These are phyloP conservation scores for Dipteronia sinensis DNA, from an alignment of 345 rosid genomes.

Conservation along the genomic window DNA sequence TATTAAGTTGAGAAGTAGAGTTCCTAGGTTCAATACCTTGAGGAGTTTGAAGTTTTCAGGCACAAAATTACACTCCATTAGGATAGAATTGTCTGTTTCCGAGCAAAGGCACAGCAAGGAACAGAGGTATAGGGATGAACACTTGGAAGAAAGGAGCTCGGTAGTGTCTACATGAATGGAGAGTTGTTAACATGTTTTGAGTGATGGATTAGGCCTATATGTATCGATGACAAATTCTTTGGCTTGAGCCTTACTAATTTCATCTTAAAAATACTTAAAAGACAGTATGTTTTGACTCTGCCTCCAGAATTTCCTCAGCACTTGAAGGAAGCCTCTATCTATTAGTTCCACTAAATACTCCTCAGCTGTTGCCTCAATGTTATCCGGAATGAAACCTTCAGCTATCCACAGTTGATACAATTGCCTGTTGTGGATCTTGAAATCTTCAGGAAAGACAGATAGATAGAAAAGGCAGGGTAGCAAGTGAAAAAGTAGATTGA, in stretches of 20 bases:
- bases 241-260: neutral
- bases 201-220: too few relatives aligned
- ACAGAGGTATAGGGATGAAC: neutral
- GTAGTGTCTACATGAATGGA: neutral
- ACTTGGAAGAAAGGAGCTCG: neutral
- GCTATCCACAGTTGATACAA: slow-evolving; percentile 15
- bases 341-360: neutral
- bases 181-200: neutral
- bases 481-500: neutral
- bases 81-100: too few relatives aligned
- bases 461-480: neutral
- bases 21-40: neutral
- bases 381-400: slow-evolving; percentile 6
- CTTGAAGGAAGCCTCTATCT: neutral
- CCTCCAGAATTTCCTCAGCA: neutral
- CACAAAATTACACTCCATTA: neutral
- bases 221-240: neutral
- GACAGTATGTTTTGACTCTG: neutral
- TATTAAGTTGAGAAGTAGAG: neutral
- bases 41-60: neutral
- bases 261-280: neutral
- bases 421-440: neutral
- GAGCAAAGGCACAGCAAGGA: neutral
- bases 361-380: slow-evolving; percentile 9
- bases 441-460: neutral